phyloP scores from a whole-genome alignment of 1,284 basidiomycete species.

The Moesziomyces sp. region DNA sequence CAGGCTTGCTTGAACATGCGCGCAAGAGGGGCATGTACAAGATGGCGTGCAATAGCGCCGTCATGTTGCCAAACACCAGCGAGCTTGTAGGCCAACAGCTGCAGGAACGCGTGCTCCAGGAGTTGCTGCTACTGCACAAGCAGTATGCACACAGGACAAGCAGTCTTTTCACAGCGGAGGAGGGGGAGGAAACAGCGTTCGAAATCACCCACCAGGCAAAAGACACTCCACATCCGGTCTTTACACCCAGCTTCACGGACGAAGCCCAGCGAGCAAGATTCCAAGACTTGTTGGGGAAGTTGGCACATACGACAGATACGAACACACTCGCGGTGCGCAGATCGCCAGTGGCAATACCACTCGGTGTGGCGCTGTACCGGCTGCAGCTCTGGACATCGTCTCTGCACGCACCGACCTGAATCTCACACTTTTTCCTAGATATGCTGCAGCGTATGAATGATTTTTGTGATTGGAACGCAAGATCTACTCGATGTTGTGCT shows the following conservation, averaged over 20 bases:
- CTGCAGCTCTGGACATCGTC: conserved; percentile 26
- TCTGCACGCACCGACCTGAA: conserved; percentile 1
- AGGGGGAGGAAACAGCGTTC: not conserved
- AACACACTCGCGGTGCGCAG: not conserved
- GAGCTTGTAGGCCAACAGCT: conserved; percentile 20
- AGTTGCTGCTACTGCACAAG: conserved; percentile 6
- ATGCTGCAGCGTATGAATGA: not conserved
- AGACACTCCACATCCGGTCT: no score
- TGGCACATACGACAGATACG: no score
- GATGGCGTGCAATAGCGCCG: conserved; percentile 7
- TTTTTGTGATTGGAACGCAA: no score
- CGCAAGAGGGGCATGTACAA: conserved; percentile 6
- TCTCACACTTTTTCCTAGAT: not conserved
- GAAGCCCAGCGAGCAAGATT: no score
- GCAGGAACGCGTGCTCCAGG: conserved; percentile 23
- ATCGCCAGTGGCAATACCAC: conserved; percentile 11
- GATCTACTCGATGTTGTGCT: conserved; percentile 56
- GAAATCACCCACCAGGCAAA: not conserved
- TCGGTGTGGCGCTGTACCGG: conserved; percentile 34
- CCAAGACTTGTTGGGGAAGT: no score
- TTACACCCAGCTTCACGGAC: no score
- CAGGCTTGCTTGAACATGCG: conserved; percentile 1
- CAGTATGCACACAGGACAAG: not conserved
- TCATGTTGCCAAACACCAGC: not conserved
- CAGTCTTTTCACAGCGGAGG: no score